Evolutionary conservation across 2,329 filamentous ascomycete species (phyloP).

Genomic region (Pezicula radicicola): DNA sequence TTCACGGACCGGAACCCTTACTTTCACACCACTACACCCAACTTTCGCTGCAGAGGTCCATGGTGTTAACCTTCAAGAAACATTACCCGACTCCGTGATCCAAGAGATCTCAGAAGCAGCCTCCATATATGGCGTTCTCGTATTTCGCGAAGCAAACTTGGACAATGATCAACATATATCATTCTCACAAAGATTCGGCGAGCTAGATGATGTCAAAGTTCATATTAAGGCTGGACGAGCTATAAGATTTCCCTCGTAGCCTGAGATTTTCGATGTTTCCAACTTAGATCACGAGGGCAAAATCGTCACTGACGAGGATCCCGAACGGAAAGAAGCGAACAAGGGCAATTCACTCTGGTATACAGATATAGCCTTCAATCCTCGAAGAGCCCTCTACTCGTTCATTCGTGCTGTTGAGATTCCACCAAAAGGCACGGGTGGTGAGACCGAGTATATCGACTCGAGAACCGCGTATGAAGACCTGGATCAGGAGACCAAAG

Average conservation of each 20-base stretch:
- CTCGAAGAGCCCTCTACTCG: constrained; percentile 46
- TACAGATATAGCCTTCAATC: constrained; percentile 50
- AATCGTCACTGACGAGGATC: constrained; percentile 35
- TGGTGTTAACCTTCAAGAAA: neutral
- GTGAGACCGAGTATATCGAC: constrained; percentile 49
- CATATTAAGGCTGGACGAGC: constrained; percentile 42
- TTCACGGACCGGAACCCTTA: neutral
- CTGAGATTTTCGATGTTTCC: constrained; percentile 52
- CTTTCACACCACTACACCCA: neutral
- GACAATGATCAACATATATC: constrained; percentile 45
- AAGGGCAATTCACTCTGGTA: constrained; percentile 49
- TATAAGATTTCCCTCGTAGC: constrained; percentile 36
- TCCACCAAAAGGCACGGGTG: constrained; percentile 41
- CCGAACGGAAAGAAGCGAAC: constrained; percentile 34
- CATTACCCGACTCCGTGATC: neutral
- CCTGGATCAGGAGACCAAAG: constrained; percentile 27
- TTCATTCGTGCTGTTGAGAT: constrained; percentile 45
- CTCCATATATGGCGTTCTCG: constrained; percentile 40
- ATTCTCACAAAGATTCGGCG: constrained; percentile 47
- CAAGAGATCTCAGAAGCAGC: neutral
- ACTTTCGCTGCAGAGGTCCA: neutral
- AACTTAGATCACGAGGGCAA: constrained; percentile 48
- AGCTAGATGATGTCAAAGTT: constrained; percentile 49
- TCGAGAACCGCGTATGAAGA: constrained; percentile 46
- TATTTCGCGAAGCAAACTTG: constrained; percentile 48